Base-by-base conservation (phyloP, 495 filamentous ascomycete genomes). In the Podospora appendiculata region DNA sequence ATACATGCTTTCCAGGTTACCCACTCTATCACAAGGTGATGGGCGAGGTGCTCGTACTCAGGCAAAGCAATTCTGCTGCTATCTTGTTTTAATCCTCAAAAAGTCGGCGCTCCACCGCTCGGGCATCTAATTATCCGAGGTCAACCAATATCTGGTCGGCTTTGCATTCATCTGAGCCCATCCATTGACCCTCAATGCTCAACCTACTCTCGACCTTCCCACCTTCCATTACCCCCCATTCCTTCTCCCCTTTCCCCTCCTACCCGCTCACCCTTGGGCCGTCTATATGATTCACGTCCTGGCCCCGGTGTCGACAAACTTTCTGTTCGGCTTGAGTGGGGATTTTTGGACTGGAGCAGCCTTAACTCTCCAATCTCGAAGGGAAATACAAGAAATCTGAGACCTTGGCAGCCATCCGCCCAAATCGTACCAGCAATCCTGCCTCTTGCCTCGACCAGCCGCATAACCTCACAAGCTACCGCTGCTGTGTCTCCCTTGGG, bases 261-360 rank as follows among this genome's bases (percentile, higher is more conserved):
- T 17, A 2, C 14, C 4, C 8, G 41, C 33, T 12, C 34, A 8
- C 14, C 34, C 34, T 40, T 35, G 11, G 38, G n/a, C 16, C 49
- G 40, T 43, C 41, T 57, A 57, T 53, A 53, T 53, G 55, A 57
- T 46, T 47, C 50, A 41, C 50, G 41, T 35, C 50, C 45, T 11
- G 25, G 36, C 40, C 45, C 55, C 50, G 16, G 41, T 32, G 14
- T 50, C 36, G 41, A 57, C 25, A n/a, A 14, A 36, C 44, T 33
- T 42, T 3, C 51, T 19, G 39, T 46, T n/a, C n/a, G n/a, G 19
- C 17, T 39, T 40, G 40, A 4, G 42, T 45, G 50, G 42, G 42
- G 55, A 10, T 47, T 41, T 16, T n/a, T 34, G 33, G 19, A 47
- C 51, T 45, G 13, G 39, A 52, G 8, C 41, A 18, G 35, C 40